Percentiles rank a stretch among this genome's conserved stretches.
phyloP scores from a whole-genome alignment of 2,329 filamentous ascomycete genomes.

The Golovinomyces cichoracearum region DNA sequence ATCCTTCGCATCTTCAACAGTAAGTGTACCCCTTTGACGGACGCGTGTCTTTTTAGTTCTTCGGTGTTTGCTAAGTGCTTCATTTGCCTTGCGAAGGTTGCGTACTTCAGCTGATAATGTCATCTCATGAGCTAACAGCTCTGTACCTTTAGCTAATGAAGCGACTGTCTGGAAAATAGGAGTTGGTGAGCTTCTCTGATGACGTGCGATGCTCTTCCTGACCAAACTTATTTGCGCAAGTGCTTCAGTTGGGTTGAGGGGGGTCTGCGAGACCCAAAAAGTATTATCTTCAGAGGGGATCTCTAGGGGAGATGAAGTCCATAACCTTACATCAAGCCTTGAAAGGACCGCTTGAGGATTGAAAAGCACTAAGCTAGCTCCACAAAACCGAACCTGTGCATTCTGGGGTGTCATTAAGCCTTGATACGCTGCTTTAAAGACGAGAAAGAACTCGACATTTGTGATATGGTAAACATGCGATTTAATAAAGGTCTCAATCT shows the following conservation, averaged over 20 bases:
- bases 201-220: neutral
- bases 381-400: slow-evolving; percentile 12
- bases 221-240: slow-evolving; percentile 1
- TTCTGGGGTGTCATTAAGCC: slow-evolving; percentile 11
- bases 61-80: slow-evolving; percentile 6
- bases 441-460: slow-evolving; percentile 7
- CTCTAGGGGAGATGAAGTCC: slow-evolving; percentile 6
- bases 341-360: slow-evolving; percentile 3
- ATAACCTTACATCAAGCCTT: slow-evolving; percentile 12
- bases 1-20: slow-evolving; percentile 5
- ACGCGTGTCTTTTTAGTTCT: slow-evolving; percentile 6
- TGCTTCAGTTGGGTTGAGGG: neutral
- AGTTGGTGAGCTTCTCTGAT: neutral
- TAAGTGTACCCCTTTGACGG: slow-evolving; percentile 5
- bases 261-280: slow-evolving; percentile 2
- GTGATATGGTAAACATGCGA: slow-evolving; percentile 10
- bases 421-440: slow-evolving; percentile 11
- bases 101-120: slow-evolving; percentile 2
- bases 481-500: neutral
- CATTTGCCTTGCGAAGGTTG: slow-evolving; percentile 4
- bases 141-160: slow-evolving; percentile 4
- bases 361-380: slow-evolving; percentile 14
- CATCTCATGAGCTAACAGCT: slow-evolving; percentile 4
- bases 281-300: slow-evolving; percentile 2
- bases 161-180: slow-evolving; percentile 3